Base-by-base conservation (phyloP, 805 yeast species). In the Cyberlindnera lachancei region DNA sequence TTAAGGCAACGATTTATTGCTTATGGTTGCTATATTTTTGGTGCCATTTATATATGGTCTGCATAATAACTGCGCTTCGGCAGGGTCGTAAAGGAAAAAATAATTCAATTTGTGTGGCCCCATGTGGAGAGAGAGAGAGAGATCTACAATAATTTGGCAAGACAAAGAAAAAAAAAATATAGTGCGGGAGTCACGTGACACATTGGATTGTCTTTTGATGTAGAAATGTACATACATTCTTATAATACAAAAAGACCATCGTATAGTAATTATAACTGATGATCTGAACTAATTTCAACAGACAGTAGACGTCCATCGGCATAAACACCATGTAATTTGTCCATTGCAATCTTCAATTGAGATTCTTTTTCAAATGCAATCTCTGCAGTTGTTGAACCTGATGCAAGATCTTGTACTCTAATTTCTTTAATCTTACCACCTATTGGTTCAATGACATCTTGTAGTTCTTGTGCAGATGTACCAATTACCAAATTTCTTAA, bases 281-380 rank as follows among this genome's bases (percentile, higher is more conserved):
- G 38, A 4, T 50, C 48, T 6, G 30, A 10, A 10, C 29, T 29
- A 12, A 64, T 51, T 15, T 45, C 49, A 2, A 61, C 66, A 25
- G 48, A 46, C 8, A 69, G 38, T 3, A 53, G 53, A 30, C 68
- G 50, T 11, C 73, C 73, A 44, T 72, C 75, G 10, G 74, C 73
- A n/a, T 55, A 37, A 2, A 66, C 68, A 6, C 64, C 63, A 37
- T 72, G 52, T 21, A 70, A 54, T 23, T 48, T 38, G 14, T 40
- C 38, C 13, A 48, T 47, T 0, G 66, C 66, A 3, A 31, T 36
- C 10, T 48, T 44, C 18, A 70, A 46, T 11, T 43, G 44, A 1
- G 44, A 42, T 3, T 58, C 52, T 18, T 56, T 45, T 3, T 35
- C 35, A 35, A 63, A 52, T 35, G 48, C 45, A 5, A 64, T 54